Evolutionary conservation across 2,329 filamentous ascomycete species (phyloP).

Genomic region (Gyromitra esculenta): DNA sequence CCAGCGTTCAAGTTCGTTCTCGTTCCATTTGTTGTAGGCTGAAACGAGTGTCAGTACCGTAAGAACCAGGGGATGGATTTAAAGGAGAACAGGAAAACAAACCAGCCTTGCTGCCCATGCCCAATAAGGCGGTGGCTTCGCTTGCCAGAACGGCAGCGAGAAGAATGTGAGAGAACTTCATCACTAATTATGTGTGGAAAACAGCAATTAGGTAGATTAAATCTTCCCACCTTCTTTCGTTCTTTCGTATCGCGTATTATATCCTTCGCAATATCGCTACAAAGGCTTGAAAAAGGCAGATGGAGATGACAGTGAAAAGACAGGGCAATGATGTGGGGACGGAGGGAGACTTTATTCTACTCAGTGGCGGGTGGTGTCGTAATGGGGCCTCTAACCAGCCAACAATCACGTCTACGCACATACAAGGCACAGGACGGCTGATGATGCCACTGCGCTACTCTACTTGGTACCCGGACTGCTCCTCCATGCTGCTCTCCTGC

Average conservation of each 20-base stretch:
- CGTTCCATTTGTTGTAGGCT: slow-evolving; percentile 96
- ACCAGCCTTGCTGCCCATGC: slow-evolving; percentile 52
- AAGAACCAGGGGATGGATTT: not conserved
- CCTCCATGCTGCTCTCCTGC: slow-evolving; percentile 21
- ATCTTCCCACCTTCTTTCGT: not conserved
- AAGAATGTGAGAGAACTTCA: slow-evolving; percentile 51
- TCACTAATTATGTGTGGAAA: slow-evolving; percentile 34
- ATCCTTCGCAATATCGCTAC: slow-evolving; percentile 2
- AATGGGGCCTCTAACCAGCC: slow-evolving; percentile 19
- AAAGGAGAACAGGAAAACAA: slow-evolving; percentile 4
- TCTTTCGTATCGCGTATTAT: slow-evolving; percentile 30
- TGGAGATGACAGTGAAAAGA: slow-evolving; percentile 21
- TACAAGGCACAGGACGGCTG: slow-evolving; percentile 8
- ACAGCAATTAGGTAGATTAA: slow-evolving; percentile 1
- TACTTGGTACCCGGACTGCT: slow-evolving; percentile 31
- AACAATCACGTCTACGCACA: not conserved
- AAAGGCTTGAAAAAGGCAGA: slow-evolving; percentile 10
- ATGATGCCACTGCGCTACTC: slow-evolving; percentile 41
- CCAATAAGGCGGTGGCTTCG: slow-evolving; percentile 45
- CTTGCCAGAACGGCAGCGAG: slow-evolving; percentile 46
- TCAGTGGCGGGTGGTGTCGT: slow-evolving; percentile 40
- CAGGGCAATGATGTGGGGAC: slow-evolving; percentile 18
- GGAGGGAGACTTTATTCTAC: slow-evolving; percentile 37
- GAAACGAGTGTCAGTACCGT: slow-evolving; percentile 53
- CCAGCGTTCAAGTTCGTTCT: slow-evolving; percentile 97